A percentile compares a stretch with the other conserved stretches of the same genome.
Conservation (phyloP, 768 basidiomycete species). For the Lyophyllum decastes region DNA sequence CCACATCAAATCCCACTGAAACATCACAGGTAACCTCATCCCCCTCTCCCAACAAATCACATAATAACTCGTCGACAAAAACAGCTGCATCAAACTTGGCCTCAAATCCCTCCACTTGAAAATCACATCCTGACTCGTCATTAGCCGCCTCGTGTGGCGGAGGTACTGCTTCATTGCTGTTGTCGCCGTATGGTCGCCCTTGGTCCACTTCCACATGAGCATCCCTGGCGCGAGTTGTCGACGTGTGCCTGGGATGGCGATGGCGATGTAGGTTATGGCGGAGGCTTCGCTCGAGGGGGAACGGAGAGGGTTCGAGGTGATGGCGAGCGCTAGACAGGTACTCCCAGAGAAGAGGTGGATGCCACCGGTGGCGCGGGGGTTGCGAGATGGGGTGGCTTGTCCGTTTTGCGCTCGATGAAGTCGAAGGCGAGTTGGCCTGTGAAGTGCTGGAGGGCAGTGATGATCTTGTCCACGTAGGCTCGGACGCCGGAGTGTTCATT, state of each 20-base stretch:
- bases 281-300: neutral
- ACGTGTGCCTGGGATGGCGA: constrained; percentile 8
- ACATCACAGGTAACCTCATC: constrained; percentile 21
- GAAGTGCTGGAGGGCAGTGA: constrained; percentile 6
- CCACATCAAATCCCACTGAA: constrained; percentile 22
- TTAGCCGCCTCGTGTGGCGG: constrained; percentile 19
- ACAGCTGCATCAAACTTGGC: constrained; percentile 24
- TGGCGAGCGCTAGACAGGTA: constrained; percentile 10
- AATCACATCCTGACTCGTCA: constrained; percentile 17
- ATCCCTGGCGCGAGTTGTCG: constrained; percentile 19
- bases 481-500: neutral
- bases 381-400: constrained; percentile 9
- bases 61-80: constrained; percentile 22
- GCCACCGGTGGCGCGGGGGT: constrained; percentile 2
- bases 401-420: constrained; percentile 11
- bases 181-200: neutral
- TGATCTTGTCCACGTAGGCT: constrained; percentile 10
- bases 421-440: constrained; percentile 22
- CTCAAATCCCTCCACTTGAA: constrained; percentile 17
- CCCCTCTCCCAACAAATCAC: constrained; percentile 21
- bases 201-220: constrained; percentile 18
- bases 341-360: constrained; percentile 17
- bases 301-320: constrained; percentile 11
- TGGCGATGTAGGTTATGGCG: neutral
- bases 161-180: constrained; percentile 16